A percentile compares a stretch with the other conserved stretches of the same genome.
Evolutionary conservation across 495 filamentous ascomycete species (phyloP).

Genomic region (Cercophora samala): DNA sequence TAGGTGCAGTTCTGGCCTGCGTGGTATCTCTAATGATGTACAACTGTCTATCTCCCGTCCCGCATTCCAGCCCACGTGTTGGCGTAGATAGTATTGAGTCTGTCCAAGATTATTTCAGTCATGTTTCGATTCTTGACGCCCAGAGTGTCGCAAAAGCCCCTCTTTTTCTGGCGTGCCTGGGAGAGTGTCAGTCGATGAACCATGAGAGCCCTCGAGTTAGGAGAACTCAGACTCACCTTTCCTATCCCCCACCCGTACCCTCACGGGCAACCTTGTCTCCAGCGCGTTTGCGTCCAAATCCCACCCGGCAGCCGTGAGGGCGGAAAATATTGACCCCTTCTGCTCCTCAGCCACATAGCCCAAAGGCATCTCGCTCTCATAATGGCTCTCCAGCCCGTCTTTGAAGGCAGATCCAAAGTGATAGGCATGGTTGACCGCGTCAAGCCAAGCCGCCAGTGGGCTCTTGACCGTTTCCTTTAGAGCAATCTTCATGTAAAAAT

Average conservation of each 20-base stretch:
- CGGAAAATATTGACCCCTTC: conserved; percentile 32
- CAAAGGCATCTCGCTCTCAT: conserved; percentile 36
- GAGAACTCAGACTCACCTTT: conserved; percentile 24
- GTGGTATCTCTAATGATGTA: conserved; percentile 17
- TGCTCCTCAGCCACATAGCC: conserved; percentile 37
- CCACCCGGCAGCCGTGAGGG: conserved; percentile 41
- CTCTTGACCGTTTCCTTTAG: conserved; percentile 58
- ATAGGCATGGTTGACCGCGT: conserved; percentile 61
- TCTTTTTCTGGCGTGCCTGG: conserved; percentile 27
- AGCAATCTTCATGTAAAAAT: conserved; percentile 54
- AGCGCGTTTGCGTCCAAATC: conserved; percentile 43
- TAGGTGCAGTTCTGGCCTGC: conserved; percentile 7
- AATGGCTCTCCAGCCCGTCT: conserved; percentile 33
- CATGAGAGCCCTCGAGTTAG: not conserved
- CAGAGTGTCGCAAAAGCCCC: conserved; percentile 9
- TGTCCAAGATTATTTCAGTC: conserved; percentile 19
- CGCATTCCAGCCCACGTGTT: not conserved
- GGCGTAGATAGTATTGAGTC: not conserved
- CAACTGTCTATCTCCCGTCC: not conserved
- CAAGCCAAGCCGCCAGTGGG: conserved; percentile 69
- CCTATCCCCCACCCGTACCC: conserved; percentile 31
- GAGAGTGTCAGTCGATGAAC: not conserved
- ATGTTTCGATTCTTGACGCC: conserved; percentile 24
- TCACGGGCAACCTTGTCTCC: conserved; percentile 40
- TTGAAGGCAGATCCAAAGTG: conserved; percentile 37